phyloP scores from a whole-genome alignment of 805 yeast genomes.

The Yamadazyma tumulicola region DNA sequence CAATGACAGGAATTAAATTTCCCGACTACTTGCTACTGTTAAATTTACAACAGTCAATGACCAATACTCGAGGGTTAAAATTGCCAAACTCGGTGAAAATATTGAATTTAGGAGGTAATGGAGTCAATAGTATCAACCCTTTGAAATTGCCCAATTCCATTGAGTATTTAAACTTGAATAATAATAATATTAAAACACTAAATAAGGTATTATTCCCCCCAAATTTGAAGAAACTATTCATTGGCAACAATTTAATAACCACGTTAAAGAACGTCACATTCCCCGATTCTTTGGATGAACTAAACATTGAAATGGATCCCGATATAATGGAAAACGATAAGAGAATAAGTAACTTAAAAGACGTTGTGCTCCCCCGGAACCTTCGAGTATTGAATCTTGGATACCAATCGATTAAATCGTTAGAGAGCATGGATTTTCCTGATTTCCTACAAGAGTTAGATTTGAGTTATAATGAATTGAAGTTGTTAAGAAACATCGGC shows the following conservation, averaged over 20 bases:
- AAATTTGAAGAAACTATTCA: slow-evolving; percentile 29
- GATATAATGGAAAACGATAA: slow-evolving; percentile 39
- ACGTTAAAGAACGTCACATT: slow-evolving; percentile 42
- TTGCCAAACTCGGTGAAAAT: slow-evolving; percentile 29
- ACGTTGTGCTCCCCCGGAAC: slow-evolving; percentile 35
- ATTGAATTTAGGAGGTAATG: slow-evolving; percentile 34
- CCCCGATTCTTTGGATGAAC: slow-evolving; percentile 34
- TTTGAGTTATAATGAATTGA: slow-evolving; percentile 38
- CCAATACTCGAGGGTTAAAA: slow-evolving; percentile 41
- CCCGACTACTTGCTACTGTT: slow-evolving; percentile 36
- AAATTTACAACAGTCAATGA: slow-evolving; percentile 43
- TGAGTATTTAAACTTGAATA: slow-evolving; percentile 31
- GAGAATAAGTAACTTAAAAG: slow-evolving; percentile 39
- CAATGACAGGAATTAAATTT: slow-evolving; percentile 45
- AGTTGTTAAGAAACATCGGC: slow-evolving; percentile 32
- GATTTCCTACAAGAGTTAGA: slow-evolving; percentile 26
- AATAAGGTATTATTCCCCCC: slow-evolving; percentile 41
- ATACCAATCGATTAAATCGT: slow-evolving; percentile 35
- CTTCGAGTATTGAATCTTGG: slow-evolving; percentile 35
- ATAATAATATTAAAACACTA: slow-evolving; percentile 42
- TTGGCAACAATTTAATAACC: slow-evolving; percentile 43
- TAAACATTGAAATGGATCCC: slow-evolving; percentile 42
- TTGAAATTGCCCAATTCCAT: slow-evolving; percentile 40
- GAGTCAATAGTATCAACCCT: slow-evolving; percentile 45
- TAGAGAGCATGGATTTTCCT: slow-evolving; percentile 41